phyloP scores from a whole-genome alignment of 106 monocot genomes.

The Posidonia australis region DNA sequence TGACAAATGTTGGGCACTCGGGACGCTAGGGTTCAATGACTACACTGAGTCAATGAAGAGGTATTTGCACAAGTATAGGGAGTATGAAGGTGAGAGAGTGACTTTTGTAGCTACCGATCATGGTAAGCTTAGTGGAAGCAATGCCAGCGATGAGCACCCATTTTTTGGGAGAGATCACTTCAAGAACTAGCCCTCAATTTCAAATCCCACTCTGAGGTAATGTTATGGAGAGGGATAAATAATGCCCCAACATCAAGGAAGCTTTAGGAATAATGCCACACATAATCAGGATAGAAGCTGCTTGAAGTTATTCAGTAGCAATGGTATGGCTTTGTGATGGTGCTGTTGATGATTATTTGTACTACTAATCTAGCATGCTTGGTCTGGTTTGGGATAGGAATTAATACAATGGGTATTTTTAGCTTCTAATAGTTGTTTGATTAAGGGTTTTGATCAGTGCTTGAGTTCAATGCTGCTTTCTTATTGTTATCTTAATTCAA shows the following conservation, averaged over 20 bases:
- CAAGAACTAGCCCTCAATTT: not conserved
- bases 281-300: no score
- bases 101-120: not conserved
- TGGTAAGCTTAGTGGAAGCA: not conserved
- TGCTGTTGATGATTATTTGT: no score
- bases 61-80: conserved; percentile 58
- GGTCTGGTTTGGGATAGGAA: no score
- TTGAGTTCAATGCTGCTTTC: no score
- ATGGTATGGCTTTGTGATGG: no score
- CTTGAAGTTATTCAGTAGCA: no score
- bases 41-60: conserved; percentile 50
- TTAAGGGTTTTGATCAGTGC: no score
- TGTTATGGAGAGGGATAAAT: conserved; percentile 7
- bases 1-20: conserved; percentile 71
- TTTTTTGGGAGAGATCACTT: not conserved
- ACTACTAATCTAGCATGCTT: no score
- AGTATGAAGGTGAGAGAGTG: conserved; percentile 43
- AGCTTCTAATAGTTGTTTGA: no score
- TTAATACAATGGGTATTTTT: no score
- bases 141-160: not conserved
- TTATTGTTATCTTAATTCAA: no score
- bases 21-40: conserved; percentile 52
- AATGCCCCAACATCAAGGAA: not conserved
- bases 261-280: no score
- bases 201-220: conserved; percentile 5